Evolutionary conservation across 306 rosid genomes (phyloP).

Genomic region (Gillenia trifoliata): DNA sequence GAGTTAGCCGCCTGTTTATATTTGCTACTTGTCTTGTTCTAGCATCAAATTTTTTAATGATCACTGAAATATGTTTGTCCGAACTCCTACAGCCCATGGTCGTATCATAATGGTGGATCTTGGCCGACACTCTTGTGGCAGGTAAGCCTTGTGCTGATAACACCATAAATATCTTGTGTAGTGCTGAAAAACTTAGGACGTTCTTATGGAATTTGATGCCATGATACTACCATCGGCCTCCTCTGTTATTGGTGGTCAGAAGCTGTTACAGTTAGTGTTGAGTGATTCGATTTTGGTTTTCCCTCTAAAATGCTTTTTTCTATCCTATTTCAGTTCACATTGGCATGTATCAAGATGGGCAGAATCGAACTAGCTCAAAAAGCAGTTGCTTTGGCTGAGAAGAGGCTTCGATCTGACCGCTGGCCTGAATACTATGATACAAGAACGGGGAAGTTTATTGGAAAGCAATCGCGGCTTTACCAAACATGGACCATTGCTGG

Average conservation of each 20-base stretch:
- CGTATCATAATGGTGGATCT: slow-evolving; percentile 97
- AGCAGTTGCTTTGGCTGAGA: slow-evolving; percentile 75
- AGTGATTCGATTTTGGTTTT: background rate
- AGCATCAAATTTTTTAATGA: background rate
- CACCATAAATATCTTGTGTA: background rate
- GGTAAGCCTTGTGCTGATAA: slow-evolving; percentile 35
- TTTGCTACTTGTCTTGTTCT: slow-evolving; percentile 6
- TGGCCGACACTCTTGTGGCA: slow-evolving; percentile 99
- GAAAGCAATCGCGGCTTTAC: slow-evolving; percentile 76
- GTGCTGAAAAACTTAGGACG: background rate
- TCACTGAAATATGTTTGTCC: slow-evolving; percentile 17
- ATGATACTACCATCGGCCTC: background rate
- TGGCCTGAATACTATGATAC: slow-evolving; percentile 99
- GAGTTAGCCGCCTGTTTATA: slow-evolving; percentile 13
- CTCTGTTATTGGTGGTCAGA: background rate
- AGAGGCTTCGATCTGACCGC: slow-evolving; percentile 56
- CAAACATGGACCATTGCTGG: slow-evolving; percentile 98
- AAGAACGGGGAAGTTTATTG: slow-evolving; percentile 66
- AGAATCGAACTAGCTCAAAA: slow-evolving; percentile 62
- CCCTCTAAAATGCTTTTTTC: background rate
- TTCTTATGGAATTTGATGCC: background rate
- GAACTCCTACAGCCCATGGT: slow-evolving; percentile 76
- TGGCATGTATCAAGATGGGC: slow-evolving; percentile 96
- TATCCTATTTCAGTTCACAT: slow-evolving; percentile 58
- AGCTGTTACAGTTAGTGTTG: background rate